Evolutionary conservation across 305 asterid genomes (phyloP), one percentile per base, ranked within the genome.

Genomic region (Fraxinus baroniana): DNA sequence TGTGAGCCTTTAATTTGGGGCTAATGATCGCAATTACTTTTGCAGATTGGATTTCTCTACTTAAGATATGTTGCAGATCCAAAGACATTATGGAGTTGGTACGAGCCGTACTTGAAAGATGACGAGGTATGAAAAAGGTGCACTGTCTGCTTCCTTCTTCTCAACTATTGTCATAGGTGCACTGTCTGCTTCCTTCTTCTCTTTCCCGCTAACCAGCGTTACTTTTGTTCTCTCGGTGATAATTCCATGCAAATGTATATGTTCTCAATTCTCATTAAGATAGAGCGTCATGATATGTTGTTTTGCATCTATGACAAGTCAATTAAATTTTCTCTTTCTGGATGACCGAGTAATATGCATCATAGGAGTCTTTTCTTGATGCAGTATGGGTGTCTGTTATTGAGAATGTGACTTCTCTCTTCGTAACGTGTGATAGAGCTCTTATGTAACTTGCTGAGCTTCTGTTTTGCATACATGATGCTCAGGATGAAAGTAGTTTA

Each of bases 81-180:
- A 60, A 96, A 96, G 93, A 91, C 97, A 76, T 86, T 94, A 80
- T 94, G 98, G 99, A 80, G 89, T 92, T 96, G 98, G 99, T 96
- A 89, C 32, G 97, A 94, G 84, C 97, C 98, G 55, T 96, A 92
- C 90, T 88, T 96, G 78, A 94, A 85, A 89, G 98, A 95, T 86
- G 99, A 93, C 78, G 99, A 95, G 99, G 99, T 95, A 92, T 86
- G 75, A 70, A 80, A 57, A 84, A 79, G 82, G 86, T 86, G 86
- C 84, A 79, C 36, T 70, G 75, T 70, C 75, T 70, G 41, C 24
- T 30, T 70, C 75, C 39, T 30, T 70, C 41, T 70, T 9, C 75
- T 70, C 10, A 28, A 70, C 75, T 4, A 28, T 28, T 28, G 30
- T 28, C 30, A 28, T 28, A 28, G 33, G 33, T 30, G 33, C 33